Evolutionary conservation across 192 early-diverging fungal genomes (phyloP), one percentile per base, ranked within the genome.

Genomic region (Entomortierella parvispora): DNA sequence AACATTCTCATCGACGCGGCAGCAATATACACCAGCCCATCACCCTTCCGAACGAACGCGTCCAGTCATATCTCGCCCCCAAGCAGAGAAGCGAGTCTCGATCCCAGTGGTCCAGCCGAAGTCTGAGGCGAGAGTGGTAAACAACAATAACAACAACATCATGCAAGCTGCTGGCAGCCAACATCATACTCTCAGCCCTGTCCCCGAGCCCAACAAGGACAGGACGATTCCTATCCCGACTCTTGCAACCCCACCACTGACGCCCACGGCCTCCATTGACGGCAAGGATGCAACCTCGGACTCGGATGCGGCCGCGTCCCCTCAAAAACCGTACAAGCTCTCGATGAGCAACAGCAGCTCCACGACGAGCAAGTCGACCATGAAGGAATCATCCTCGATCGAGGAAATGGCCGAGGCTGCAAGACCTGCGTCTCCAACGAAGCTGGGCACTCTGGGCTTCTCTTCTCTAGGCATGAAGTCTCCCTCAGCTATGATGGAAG

Each of bases 401-500:
- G 22, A 17, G n/a, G n/a, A n/a, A n/a, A n/a, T n/a, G n/a, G n/a
- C n/a, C n/a, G n/a, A n/a, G n/a, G n/a, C n/a, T n/a, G n/a, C n/a
- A n/a, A n/a, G n/a, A n/a, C n/a, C n/a, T n/a, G n/a, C n/a, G n/a
- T n/a, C n/a, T n/a, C n/a, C 47, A 5, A 42, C 65, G 5, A 37
- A 53, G 37, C 55, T 65, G 9, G 64, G 51, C 32, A 64, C 74
- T 1, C 29, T 77, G 45, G 66, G 59, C 11, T 68, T 77, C 49
- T 50, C 71, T 22, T 60, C 71, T 4, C 49, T 62, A 3, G 74
- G 53, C 2, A 68, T 77, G 65, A 60, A 66, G 15, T 62, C 72
- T 20, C 74, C 74, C 5, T 77, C 74, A 10, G 65, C 65, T 14
- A 68, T 77, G 59, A 77, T 77, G 74, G 65, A 77, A 18, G 74